These are phyloP conservation scores for Brassica juncea DNA, from an alignment of 345 rosid species.

Conservation along the genomic window DNA sequence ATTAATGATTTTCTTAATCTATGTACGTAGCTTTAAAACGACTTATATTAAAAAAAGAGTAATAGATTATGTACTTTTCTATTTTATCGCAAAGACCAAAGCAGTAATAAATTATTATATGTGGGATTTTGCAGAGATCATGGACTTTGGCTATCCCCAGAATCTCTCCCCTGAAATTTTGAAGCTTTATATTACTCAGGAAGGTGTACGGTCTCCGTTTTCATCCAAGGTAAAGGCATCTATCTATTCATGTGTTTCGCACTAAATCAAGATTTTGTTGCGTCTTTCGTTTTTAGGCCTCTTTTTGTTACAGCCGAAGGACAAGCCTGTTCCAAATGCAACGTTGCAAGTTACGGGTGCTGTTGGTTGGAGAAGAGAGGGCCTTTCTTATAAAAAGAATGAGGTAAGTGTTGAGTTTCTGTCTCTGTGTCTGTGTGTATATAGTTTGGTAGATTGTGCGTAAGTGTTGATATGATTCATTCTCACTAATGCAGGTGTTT, in stretches of 20 bases:
- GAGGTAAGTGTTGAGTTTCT: constrained; percentile 55
- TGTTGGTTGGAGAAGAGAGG: constrained; percentile 99
- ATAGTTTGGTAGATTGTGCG: not conserved
- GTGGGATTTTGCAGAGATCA: constrained; percentile 65
- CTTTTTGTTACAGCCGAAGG: constrained; percentile 51
- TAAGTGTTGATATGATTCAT: not conserved
- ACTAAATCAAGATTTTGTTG: constrained; percentile 2
- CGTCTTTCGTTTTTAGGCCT: constrained; percentile 12
- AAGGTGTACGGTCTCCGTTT: constrained; percentile 98
- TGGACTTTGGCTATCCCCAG: constrained; percentile 98
- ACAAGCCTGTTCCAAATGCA: constrained; percentile 96
- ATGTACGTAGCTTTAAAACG: too few relatives aligned
- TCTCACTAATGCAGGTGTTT: constrained; percentile 66
- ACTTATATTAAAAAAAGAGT: too few relatives aligned
- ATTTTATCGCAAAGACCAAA: too few relatives aligned
- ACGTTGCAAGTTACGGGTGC: constrained; percentile 99
- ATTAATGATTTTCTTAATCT: too few relatives aligned
- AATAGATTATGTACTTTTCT: too few relatives aligned
- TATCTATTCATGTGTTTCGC: not conserved
- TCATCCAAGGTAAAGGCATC: constrained; percentile 76
- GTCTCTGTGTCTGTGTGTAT: not conserved
- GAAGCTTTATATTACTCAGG: constrained; percentile 96
- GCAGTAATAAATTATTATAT: too few relatives aligned
- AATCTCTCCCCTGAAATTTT: constrained; percentile 97
- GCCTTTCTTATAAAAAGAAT: constrained; percentile 91